Evolutionary conservation across 164 flowering plant species (phyloP), one percentile per base, ranked within the genome.

Genomic region (Berberis thunbergii): DNA sequence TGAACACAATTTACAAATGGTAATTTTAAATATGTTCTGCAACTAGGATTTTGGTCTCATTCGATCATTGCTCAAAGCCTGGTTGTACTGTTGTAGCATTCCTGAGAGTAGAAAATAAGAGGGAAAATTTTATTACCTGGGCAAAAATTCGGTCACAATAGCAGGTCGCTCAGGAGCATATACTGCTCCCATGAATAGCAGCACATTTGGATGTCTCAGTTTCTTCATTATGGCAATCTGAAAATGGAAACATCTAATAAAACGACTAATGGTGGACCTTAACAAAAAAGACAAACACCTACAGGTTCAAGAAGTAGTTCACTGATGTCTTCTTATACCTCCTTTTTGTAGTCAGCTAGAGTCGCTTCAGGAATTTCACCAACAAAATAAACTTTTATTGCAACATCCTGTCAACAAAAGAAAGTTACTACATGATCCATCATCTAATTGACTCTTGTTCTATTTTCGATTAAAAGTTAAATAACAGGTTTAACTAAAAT

Each of bases 131-230:
- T 3, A 46, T 70, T 86, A 86, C 97, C 97, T 83, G 45, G 92
- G 92, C 67, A 90, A 61, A 53, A 75, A 77, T 73, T 90, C 97
- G 46, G 92, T 88, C 59, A 88, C 89, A 52, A 90, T 85, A 59
- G 89, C 95, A 61, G 83, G 86, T 61, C 81, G 73, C 49, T 88
- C 84, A 13, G 78, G 73, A 10, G 91, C 80, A 61, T 69, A 81
- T 4, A 81, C 87, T 49, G 96, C 93, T 73, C 97, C 97, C 97
- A 91, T 88, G 76, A 86, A 91, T 54, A 91, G 75, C 69, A 91
- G 61, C 58, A 91, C 93, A 80, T 91, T 91, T 65, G 97, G 97
- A 73, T 91, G 97, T 65, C 97, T 79, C 59, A 91, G 57, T 73
- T 81, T 84, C 69, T 75, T 80, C 93, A 91, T 91, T 55, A 88